Evolutionary conservation across 192 early-diverging fungal genomes (phyloP).

Genomic region (Linnemannia schmuckeri): DNA sequence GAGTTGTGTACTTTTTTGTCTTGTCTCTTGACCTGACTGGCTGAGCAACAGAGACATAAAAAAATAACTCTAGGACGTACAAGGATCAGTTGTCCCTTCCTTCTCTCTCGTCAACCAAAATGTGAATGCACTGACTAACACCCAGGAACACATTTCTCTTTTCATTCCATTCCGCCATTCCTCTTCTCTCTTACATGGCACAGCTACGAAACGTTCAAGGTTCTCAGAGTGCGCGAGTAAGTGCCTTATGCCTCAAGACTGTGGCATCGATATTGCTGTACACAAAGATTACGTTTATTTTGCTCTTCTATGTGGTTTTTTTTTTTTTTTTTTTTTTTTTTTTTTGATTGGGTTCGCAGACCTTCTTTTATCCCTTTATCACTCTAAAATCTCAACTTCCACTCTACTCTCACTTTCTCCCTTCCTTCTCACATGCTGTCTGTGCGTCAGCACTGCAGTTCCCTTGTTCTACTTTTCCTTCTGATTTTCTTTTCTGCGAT

Average conservation of each 20-base stretch:
- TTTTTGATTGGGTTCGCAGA: neutral
- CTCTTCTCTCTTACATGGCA: neutral
- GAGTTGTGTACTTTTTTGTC: no score
- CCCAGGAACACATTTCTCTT: neutral
- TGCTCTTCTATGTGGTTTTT: neutral
- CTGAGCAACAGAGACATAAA: neutral
- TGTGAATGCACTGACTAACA: neutral
- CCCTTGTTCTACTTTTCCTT: neutral
- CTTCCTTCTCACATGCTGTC: neutral
- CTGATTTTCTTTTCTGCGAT: no score
- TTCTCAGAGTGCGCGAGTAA: slow-evolving; percentile 51
- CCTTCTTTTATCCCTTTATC: neutral
- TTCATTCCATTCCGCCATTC: neutral
- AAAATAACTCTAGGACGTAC: neutral
- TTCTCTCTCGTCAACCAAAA: no score
- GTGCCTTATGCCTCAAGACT: neutral
- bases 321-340: neutral
- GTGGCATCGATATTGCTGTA: neutral
- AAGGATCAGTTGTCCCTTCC: no score
- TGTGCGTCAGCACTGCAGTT: neutral
- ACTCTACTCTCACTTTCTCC: neutral
- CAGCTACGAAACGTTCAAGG: slow-evolving; percentile 54
- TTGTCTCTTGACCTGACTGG: neutral
- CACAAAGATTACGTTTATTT: neutral
- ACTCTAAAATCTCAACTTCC: neutral